Conservation (phyloP, 768 basidiomycete genomes). For the Serendipita sp. region DNA sequence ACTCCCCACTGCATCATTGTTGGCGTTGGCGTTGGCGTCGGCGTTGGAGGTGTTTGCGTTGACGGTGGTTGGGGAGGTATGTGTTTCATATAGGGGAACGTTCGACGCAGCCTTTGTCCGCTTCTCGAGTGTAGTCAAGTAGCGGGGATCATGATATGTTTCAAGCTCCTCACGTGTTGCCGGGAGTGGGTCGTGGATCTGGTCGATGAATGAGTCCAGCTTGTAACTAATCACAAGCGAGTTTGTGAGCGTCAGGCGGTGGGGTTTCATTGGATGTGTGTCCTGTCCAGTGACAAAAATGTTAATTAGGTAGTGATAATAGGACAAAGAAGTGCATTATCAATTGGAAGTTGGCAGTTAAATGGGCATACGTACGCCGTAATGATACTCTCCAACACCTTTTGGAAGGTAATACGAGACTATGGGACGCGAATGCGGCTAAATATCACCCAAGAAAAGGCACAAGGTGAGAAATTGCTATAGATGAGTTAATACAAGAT, state of each 20-base stretch:
- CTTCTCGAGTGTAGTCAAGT: not conserved
- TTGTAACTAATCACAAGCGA: slow-evolving; percentile 92
- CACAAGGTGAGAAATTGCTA: not conserved
- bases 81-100: not conserved
- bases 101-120: not conserved
- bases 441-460: not conserved
- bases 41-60: too few species aligned
- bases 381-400: slow-evolving; percentile 88
- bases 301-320: not conserved
- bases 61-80: not conserved
- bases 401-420: slow-evolving; percentile 96
- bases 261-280: slow-evolving; percentile 97
- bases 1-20: not conserved
- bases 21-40: too few species aligned
- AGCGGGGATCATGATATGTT: slow-evolving; percentile 59
- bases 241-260: slow-evolving; percentile 89
- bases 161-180: slow-evolving; percentile 84
- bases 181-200: slow-evolving; percentile 74
- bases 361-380: slow-evolving; percentile 48
- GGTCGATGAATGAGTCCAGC: slow-evolving; percentile 84
- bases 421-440: slow-evolving; percentile 72
- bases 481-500: not conserved
- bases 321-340: not conserved
- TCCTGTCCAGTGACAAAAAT: slow-evolving; percentile 36
- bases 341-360: not conserved